phyloP scores from a whole-genome alignment of 2,329 filamentous ascomycete species.

The Hyphodiscus sp. region DNA sequence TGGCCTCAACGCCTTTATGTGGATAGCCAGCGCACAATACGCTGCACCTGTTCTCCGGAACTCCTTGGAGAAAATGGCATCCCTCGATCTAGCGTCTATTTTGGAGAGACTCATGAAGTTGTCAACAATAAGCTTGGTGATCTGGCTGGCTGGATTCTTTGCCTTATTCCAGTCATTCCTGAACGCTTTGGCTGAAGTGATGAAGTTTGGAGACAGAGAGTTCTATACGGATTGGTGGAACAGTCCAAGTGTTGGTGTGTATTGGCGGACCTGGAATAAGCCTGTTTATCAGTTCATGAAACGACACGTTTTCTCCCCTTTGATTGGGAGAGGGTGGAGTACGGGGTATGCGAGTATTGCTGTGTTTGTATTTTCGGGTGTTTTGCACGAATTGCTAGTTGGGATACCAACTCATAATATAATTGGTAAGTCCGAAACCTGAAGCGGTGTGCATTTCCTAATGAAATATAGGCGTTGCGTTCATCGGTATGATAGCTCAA shows the following conservation, averaged over 20 bases:
- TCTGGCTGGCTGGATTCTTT: constrained; percentile 97
- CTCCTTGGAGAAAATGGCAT: constrained; percentile 79
- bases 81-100: constrained; percentile 73
- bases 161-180: constrained; percentile 89
- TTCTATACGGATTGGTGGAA: constrained; percentile 99
- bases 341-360: constrained; percentile 63
- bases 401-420: constrained; percentile 93
- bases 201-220: constrained; percentile 83
- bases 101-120: constrained; percentile 89
- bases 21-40: constrained; percentile 92
- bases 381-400: constrained; percentile 88
- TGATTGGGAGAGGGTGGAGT: constrained; percentile 78
- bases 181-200: constrained; percentile 85
- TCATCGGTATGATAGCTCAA: constrained; percentile 89
- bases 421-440: constrained; percentile 53
- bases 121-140: constrained; percentile 88
- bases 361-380: constrained; percentile 82
- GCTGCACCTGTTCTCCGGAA: constrained; percentile 85
- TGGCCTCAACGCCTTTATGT: constrained; percentile 80
- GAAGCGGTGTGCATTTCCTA: constrained; percentile 16
- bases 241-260: constrained; percentile 72
- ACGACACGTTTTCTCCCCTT: constrained; percentile 82
- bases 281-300: constrained; percentile 97
- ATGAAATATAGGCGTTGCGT: constrained; percentile 65
- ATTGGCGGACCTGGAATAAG: constrained; percentile 98